Conservation (phyloP, 768 basidiomycete species). For the Rossbeevera mucosa region DNA sequence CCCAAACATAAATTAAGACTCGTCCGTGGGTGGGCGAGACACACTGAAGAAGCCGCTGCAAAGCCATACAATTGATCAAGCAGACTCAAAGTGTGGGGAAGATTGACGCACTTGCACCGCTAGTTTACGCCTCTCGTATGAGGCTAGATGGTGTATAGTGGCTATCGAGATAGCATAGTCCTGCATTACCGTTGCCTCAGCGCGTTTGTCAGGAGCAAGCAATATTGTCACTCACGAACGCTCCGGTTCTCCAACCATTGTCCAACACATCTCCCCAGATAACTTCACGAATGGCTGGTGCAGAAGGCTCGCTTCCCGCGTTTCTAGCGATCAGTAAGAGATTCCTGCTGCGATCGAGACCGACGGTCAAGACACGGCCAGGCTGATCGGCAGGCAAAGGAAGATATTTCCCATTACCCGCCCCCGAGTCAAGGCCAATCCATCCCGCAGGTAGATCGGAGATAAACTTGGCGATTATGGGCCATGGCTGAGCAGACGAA, state of each 20-base stretch:
- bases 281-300: constrained; percentile 53
- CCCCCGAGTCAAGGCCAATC: constrained; percentile 91
- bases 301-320: constrained; percentile 42
- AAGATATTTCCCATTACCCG: constrained; percentile 97
- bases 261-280: constrained; percentile 77
- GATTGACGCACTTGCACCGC: constrained; percentile 62
- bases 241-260: constrained; percentile 66
- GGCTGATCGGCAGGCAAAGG: constrained; percentile 64
- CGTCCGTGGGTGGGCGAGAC: constrained; percentile 71
- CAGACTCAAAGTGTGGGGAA: not conserved
- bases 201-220: not conserved
- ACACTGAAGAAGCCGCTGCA: constrained; percentile 56
- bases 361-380: constrained; percentile 65
- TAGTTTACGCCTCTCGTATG: constrained; percentile 60
- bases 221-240: constrained; percentile 64
- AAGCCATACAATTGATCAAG: not conserved
- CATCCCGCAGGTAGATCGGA: constrained; percentile 66
- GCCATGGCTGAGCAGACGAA: constrained; percentile 67
- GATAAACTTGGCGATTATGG: constrained; percentile 75
- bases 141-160: constrained; percentile 93
- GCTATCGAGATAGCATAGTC: constrained; percentile 97
- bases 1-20: constrained; percentile 94
- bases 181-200: constrained; percentile 37
- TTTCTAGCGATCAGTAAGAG: constrained; percentile 69
- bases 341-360: constrained; percentile 78